Percentiles rank a stretch among this genome's conserved stretches.
Conservation (phyloP, 352 stramenopile species). For the Pythium monospermum region DNA sequence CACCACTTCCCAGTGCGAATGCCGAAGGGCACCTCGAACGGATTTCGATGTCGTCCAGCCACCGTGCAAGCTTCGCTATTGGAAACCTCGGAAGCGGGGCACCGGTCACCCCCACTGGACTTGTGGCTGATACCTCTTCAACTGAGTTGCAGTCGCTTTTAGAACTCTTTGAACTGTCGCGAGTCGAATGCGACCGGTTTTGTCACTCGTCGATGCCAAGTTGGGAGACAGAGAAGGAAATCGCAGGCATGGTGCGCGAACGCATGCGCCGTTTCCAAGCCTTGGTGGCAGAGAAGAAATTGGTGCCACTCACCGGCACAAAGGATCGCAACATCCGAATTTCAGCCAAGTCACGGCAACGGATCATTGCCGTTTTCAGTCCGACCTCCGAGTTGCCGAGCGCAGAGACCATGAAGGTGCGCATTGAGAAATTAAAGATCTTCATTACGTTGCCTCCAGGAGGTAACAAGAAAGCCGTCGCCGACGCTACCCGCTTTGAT, state of each 20-base stretch:
- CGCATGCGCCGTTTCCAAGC: constrained; percentile 60
- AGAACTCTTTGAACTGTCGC: constrained; percentile 61
- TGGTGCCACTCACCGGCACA: constrained; percentile 51
- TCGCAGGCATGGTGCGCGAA: constrained; percentile 74
- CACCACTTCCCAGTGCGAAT: constrained; percentile 4
- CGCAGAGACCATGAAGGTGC: constrained; percentile 51
- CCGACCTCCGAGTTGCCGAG: constrained; percentile 36
- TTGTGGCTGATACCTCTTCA: not conserved
- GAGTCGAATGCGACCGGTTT: constrained; percentile 64
- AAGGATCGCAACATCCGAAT: constrained; percentile 81
- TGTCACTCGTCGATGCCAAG: constrained; percentile 55
- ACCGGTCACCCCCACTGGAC: too few relatives aligned
- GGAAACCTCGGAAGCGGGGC: too few relatives aligned
- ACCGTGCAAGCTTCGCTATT: constrained; percentile 13
- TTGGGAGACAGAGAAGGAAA: constrained; percentile 73
- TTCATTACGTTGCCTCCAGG: constrained; percentile 82
- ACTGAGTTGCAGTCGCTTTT: constrained; percentile 48
- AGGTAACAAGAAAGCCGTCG: constrained; percentile 80
- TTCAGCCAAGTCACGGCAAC: constrained; percentile 68
- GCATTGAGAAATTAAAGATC: constrained; percentile 85
- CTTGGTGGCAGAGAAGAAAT: constrained; percentile 62
- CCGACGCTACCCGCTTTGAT: constrained; percentile 52
- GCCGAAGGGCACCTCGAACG: constrained; percentile 6
- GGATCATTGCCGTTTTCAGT: constrained; percentile 75
- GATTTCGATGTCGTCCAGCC: constrained; percentile 8